These are phyloP conservation scores for Suillus ampliporus DNA, from an alignment of 768 basidiomycete species.

Conservation along the genomic window DNA sequence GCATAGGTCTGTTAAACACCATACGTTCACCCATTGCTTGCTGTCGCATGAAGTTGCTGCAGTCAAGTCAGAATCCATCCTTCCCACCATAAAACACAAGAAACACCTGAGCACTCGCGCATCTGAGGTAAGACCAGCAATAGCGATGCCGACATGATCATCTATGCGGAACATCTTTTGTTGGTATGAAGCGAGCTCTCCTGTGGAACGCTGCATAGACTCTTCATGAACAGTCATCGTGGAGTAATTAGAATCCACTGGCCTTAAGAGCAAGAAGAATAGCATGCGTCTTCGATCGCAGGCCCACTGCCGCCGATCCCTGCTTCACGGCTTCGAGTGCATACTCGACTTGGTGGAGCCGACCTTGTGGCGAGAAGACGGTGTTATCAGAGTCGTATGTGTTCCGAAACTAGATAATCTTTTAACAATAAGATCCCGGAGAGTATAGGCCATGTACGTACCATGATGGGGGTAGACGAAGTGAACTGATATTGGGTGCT, in stretches of 20 bases:
- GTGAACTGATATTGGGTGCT: constrained; percentile 17
- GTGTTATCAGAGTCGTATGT: constrained; percentile 99
- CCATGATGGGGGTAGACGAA: constrained; percentile 33
- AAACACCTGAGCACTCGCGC: constrained; percentile 91
- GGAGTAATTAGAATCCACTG: constrained; percentile 21
- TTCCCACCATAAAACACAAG: background rate
- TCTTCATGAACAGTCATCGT: constrained; percentile 12
- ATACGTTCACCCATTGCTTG: constrained; percentile 96
- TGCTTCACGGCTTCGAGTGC: constrained; percentile 99
- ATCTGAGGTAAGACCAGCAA: constrained; percentile 98
- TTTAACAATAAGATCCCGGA: constrained; percentile 13
- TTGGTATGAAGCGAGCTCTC: constrained; percentile 98
- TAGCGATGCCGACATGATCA: constrained; percentile 99
- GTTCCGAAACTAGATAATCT: constrained; percentile 74
- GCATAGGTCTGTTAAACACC: constrained; percentile 94
- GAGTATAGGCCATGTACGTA: constrained; percentile 22
- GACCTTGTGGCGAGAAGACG: constrained; percentile 95
- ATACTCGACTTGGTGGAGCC: constrained; percentile 97
- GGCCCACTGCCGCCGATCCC: constrained; percentile 97
- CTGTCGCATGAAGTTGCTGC: constrained; percentile 98
- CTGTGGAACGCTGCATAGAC: constrained; percentile 84
- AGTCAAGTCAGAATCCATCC: constrained; percentile 12
- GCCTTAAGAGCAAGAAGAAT: constrained; percentile 94
- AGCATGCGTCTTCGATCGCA: constrained; percentile 94
- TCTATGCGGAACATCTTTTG: constrained; percentile 99